Evolutionary conservation across 2,329 filamentous ascomycete species (phyloP).

Genomic region (Stachybotrys elegans): DNA sequence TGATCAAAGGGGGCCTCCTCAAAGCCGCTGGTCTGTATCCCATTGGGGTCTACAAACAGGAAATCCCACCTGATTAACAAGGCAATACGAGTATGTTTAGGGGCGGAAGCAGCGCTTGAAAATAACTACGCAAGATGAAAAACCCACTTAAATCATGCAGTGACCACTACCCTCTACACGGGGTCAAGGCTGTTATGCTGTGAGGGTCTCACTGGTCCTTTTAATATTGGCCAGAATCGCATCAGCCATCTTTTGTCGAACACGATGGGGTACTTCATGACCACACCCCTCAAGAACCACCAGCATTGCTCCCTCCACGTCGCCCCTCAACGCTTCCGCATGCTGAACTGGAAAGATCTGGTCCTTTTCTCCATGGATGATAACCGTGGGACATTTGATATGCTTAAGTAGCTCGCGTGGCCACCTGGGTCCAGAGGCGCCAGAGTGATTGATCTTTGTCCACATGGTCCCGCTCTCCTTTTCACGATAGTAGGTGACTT

Average conservation of each 20-base stretch:
- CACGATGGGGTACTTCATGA: slow-evolving; percentile 11
- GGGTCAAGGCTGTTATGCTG: no score
- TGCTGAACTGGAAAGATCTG: slow-evolving; percentile 21
- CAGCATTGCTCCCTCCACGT: slow-evolving; percentile 14
- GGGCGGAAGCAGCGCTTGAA: no score
- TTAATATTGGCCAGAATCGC: not conserved
- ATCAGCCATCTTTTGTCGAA: not conserved
- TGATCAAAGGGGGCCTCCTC: no score
- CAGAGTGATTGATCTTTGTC: slow-evolving; percentile 21
- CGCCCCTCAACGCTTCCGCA: slow-evolving; percentile 17
- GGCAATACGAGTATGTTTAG: no score
- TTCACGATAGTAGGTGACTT: slow-evolving; percentile 13
- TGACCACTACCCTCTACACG: no score
- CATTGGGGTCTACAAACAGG: no score
- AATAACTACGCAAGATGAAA: no score
- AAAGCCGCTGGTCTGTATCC: no score
- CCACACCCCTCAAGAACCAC: slow-evolving; percentile 16
- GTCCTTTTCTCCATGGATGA: slow-evolving; percentile 22
- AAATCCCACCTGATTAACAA: no score
- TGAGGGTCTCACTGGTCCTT: no score
- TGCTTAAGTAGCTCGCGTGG: slow-evolving; percentile 16
- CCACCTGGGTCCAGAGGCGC: slow-evolving; percentile 15
- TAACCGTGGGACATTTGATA: slow-evolving; percentile 19
- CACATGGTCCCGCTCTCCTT: slow-evolving; percentile 18
- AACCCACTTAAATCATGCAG: no score